Evolutionary conservation across 1,139 yeast genomes (phyloP).

Genomic region (Saccharomyces hybrid): DNA sequence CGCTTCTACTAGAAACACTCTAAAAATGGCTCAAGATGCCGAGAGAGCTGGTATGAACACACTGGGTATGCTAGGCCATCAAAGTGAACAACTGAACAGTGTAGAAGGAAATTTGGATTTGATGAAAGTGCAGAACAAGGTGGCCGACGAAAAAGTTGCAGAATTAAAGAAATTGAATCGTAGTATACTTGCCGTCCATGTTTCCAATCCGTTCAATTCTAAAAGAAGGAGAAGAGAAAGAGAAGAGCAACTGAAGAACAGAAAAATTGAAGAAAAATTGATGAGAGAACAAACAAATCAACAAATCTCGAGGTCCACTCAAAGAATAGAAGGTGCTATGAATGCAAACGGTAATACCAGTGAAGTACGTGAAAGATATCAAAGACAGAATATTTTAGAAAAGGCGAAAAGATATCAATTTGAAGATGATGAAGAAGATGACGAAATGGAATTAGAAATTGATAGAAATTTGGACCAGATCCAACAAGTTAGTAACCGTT

Average conservation of each 20-base stretch:
- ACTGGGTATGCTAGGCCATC: conserved; percentile 86
- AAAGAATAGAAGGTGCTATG: conserved; percentile 40
- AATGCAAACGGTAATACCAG: conserved; percentile 28
- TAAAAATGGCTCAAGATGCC: conserved; percentile 85
- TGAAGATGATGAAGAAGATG: conserved; percentile 56
- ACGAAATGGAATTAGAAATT: conserved; percentile 51
- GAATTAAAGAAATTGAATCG: conserved; percentile 77
- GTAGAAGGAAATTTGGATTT: conserved; percentile 71
- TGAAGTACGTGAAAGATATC: conserved; percentile 32
- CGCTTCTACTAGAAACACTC: conserved; percentile 76
- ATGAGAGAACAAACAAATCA: conserved; percentile 39
- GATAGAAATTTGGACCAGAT: conserved; percentile 48
- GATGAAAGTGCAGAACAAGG: conserved; percentile 73
- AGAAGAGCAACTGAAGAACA: conserved; percentile 63
- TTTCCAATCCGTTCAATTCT: conserved; percentile 79
- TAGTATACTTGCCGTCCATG: conserved; percentile 74
- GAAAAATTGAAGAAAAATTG: conserved; percentile 53
- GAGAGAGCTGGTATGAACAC: conserved; percentile 88
- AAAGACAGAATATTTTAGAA: conserved; percentile 34
- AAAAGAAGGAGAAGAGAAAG: conserved; percentile 67
- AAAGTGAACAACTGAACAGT: conserved; percentile 74
- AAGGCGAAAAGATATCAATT: conserved; percentile 43
- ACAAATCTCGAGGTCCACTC: conserved; percentile 40
- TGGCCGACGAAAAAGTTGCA: conserved; percentile 77
- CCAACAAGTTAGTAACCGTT: conserved; percentile 40